Base-by-base conservation (phyloP, 345 rosid species). In the Microthlaspi erraticum region DNA sequence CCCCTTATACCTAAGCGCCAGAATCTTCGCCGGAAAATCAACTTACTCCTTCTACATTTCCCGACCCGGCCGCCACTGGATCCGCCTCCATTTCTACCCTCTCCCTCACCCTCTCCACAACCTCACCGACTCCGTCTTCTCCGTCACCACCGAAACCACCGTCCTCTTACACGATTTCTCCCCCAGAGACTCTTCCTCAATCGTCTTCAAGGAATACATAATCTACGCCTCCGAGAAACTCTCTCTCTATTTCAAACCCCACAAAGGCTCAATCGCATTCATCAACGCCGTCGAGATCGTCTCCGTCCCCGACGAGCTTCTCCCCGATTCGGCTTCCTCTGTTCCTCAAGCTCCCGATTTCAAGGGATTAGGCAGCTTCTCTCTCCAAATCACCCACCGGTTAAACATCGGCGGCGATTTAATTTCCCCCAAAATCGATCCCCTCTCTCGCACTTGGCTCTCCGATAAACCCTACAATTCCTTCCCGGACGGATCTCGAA, bases 51-150 rank as follows among this genome's bases (percentile, higher is more conserved):
- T 93, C 61, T 72, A 34, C 61, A 65, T 89, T 23, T 69, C 87
- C 18, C 78, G 73, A 4, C 83, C 81, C 0, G 96, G 96, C 0
- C 73, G 81, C 56, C 96, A 90, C 69, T 90, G 92, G 96, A 62
- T 93, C 70, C 93, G 90, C 9, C 93, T 93, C 72, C 81, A 93
- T 70, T 88, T 93, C 17, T 77, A 83, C 71, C 89, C 98, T 3
- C 80, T 88, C 29, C 77, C 83, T 44, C 88, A 91, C 70, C 85
- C 85, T 16, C 72, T 66, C 3, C 70, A 79, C 63, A 73, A 88
- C 56, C 88, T 88, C 20, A 78, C 77, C 0, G 12, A 26, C 0
- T 85, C 92, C 6, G 81, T 80, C 77, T 90, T 90, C 81, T 66
- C 84, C 32, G 81, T 93, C 72, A 64, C 79, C 19, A 77, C 90